Percentiles rank a stretch among this genome's conserved stretches.
Evolutionary conservation across 306 rosid species (phyloP).

Genomic region (Gynostemma pentaphyllum): DNA sequence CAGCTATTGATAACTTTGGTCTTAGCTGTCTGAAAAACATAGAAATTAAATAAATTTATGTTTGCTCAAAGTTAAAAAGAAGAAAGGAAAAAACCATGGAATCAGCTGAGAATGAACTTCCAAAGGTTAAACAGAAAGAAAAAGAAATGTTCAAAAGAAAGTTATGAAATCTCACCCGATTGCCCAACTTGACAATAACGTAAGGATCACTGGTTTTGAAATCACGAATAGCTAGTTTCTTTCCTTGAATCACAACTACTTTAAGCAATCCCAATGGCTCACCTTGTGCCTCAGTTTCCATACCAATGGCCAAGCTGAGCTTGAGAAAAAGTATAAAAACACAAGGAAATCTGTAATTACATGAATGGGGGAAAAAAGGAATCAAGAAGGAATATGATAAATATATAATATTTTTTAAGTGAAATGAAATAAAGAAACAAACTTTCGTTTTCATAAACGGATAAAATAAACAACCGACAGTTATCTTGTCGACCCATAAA

Average conservation of each 20-base stretch:
- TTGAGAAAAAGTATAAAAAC: neutral
- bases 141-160: neutral
- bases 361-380: neutral
- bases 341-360: neutral
- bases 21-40: conserved; percentile 67
- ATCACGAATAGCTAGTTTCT: conserved; percentile 77
- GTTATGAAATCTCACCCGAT: conserved; percentile 41
- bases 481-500: neutral
- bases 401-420: neutral
- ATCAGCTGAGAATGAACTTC: too few relatives aligned
- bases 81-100: too few relatives aligned
- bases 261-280: conserved; percentile 60
- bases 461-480: neutral
- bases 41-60: conserved; percentile 7
- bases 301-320: neutral
- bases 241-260: conserved; percentile 72
- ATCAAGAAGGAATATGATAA: neutral
- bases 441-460: neutral
- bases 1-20: conserved; percentile 89
- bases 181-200: conserved; percentile 81
- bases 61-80: neutral
- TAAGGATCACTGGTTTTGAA: conserved; percentile 96
- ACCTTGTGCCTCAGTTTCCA: conserved; percentile 10
- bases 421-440: too few relatives aligned
- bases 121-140: too few relatives aligned